Percentiles rank a stretch among this genome's conserved stretches.
Evolutionary conservation across 345 rosid species (phyloP).

Genomic region (Rhodomyrtus tomentosa): DNA sequence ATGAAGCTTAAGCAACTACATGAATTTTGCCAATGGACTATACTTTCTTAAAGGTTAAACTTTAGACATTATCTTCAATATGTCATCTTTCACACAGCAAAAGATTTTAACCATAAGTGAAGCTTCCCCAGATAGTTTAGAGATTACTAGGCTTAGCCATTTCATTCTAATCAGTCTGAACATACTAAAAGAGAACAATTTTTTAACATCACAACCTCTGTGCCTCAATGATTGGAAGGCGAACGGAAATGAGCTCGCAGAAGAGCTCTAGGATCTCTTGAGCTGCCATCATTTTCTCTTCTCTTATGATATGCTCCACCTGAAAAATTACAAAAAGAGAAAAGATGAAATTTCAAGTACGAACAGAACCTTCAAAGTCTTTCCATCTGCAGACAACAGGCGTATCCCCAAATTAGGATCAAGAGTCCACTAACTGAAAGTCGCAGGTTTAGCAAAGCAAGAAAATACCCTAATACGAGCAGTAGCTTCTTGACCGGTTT

Average conservation of each 20-base stretch:
- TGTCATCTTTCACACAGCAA: background rate
- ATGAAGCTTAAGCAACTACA: background rate
- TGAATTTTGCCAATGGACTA: background rate
- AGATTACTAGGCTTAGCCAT: background rate
- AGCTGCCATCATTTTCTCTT: constrained; percentile 98
- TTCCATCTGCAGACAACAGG: background rate
- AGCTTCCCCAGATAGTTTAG: background rate
- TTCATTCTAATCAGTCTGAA: background rate
- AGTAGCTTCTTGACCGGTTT: constrained; percentile 97
- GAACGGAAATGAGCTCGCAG: constrained; percentile 76
- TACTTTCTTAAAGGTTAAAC: background rate
- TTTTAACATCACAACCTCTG: constrained; percentile 48
- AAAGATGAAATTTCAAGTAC: background rate
- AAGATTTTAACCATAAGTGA: background rate
- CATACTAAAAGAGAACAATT: background rate
- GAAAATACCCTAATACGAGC: constrained; percentile 80
- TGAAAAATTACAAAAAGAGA: constrained; percentile 5
- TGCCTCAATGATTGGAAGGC: constrained; percentile 86
- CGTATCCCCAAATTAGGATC: background rate
- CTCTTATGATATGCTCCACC: constrained; percentile 95
- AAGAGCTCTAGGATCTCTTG: constrained; percentile 92
- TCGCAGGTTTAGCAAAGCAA: background rate
- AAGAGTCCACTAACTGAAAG: background rate
- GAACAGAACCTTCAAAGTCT: background rate
- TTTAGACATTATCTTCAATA: background rate